Base-by-base conservation (phyloP, 176 grass and related monocot genomes). In the Phyllostachys edulis region DNA sequence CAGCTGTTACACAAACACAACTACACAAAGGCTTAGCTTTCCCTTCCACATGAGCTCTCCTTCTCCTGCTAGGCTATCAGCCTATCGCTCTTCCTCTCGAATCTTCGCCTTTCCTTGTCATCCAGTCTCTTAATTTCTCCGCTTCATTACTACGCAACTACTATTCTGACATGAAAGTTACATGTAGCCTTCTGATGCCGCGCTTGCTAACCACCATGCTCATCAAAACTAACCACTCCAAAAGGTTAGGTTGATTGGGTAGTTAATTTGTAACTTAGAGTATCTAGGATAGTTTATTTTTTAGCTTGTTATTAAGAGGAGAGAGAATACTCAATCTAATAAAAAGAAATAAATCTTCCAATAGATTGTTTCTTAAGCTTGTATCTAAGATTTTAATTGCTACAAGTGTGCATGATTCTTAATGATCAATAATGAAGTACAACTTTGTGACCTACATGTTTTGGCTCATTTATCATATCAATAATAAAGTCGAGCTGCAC, bases 101-200 rank as follows among this genome's bases (percentile, higher is more conserved):
- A 26, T 32, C 13, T 64, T 16, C 2, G 3, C 5, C 62, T 49
- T 47, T 27, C 36, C 12, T 17, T 49, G 23, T 37, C 41, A 16
- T 37, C 50, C 26, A 1, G 26, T 61, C 63, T 82, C 63, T 87
- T n/a, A n/a, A n/a, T n/a, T 82, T 76, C 20, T 40, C 12, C 9
- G 1, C n/a, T 77, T 50, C 29, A 76, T 41, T 34, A 52, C 34
- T 15, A 21, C 57, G 4, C 62, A 63, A 70, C 24, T 4, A 67
- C 69, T 57, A 46, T 27, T 36, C 85, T 61, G 70, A 64, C 84
- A 80, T 40, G 76, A 64, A 52, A 79, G 67, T 79, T 79, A 64
- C 66, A 72, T 65, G 44, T 50, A 71, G 51, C 55, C 13, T 9
- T 16, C 17, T 45, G 69, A 80, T 36, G 46, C 63, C 45, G 37